Evolutionary conservation across 768 basidiomycete genomes (phyloP).

Genomic region (Sistotremastrum niveocremeum): DNA sequence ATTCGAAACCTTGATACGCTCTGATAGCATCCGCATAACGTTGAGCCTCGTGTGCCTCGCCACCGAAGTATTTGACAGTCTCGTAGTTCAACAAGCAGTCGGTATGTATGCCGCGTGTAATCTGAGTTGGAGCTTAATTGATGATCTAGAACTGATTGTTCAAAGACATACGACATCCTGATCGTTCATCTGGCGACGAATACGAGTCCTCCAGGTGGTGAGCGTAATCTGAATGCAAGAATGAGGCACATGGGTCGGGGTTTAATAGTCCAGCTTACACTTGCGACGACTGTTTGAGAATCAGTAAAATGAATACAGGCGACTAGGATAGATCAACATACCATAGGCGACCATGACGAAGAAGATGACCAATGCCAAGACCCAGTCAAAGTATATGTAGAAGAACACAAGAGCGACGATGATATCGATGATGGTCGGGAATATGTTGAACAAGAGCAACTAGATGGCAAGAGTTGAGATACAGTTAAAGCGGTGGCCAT

Average conservation of each 20-base stretch:
- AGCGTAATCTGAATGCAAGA: slow-evolving; percentile 27
- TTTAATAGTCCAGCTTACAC: slow-evolving; percentile 13
- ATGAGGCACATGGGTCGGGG: background rate
- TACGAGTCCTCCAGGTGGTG: slow-evolving; percentile 58
- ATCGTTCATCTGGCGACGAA: slow-evolving; percentile 73
- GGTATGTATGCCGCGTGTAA: slow-evolving; percentile 72
- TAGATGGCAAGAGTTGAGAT: slow-evolving; percentile 17
- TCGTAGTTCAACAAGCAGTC: slow-evolving; percentile 73
- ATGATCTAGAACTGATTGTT: background rate
- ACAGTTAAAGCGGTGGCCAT: background rate
- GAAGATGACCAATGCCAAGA: slow-evolving; percentile 51
- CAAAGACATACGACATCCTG: slow-evolving; percentile 46
- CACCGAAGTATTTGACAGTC: slow-evolving; percentile 83
- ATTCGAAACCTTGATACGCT: slow-evolving; percentile 63
- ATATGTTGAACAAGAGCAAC: slow-evolving; percentile 71
- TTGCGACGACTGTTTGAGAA: slow-evolving; percentile 27
- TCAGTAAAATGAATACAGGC: slow-evolving; percentile 2
- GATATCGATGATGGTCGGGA: slow-evolving; percentile 76
- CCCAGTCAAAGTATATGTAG: slow-evolving; percentile 48
- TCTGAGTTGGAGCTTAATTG: slow-evolving; percentile 19
- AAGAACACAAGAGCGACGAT: slow-evolving; percentile 58
- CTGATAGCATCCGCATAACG: slow-evolving; percentile 60
- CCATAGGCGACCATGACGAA: slow-evolving; percentile 64
- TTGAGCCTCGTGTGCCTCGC: slow-evolving; percentile 64
- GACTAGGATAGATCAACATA: slow-evolving; percentile 18